These are phyloP conservation scores for Candida albicans DNA, from an alignment of 1,139 yeast genomes.

Conservation along the genomic window DNA sequence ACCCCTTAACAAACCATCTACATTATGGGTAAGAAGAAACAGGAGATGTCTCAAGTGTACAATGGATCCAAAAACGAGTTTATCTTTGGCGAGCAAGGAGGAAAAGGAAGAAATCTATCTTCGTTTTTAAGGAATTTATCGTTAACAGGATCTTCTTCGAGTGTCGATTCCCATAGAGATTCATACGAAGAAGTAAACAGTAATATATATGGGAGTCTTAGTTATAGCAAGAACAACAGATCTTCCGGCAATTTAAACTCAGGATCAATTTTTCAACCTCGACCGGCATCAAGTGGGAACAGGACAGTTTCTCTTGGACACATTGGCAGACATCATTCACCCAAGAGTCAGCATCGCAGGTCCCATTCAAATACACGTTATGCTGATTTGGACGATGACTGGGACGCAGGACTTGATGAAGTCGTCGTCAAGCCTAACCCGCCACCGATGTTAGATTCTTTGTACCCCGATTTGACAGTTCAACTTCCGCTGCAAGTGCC, in stretches of 20 bases:
- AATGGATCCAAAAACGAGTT: constrained; percentile 52
- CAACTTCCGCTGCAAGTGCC: constrained; percentile 1
- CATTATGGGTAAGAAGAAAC: constrained; percentile 45
- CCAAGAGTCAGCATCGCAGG: constrained; percentile 8
- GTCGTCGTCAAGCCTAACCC: constrained; percentile 16
- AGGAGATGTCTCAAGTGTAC: constrained; percentile 64
- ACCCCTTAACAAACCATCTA: background rate
- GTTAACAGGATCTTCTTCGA: constrained; percentile 21
- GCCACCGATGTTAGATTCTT: constrained; percentile 34
- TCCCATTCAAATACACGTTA: constrained; percentile 27
- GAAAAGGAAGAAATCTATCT: constrained; percentile 61
- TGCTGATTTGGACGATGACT: constrained; percentile 80
- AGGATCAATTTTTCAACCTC: constrained; percentile 18
- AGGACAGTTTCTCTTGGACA: constrained; percentile 21
- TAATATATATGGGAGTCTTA: constrained; percentile 42
- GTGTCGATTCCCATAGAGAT: constrained; percentile 4
- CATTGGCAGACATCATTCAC: background rate
- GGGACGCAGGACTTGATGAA: constrained; percentile 84
- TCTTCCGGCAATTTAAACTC: constrained; percentile 15
- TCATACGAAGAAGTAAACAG: constrained; percentile 33
- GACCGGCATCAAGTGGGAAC: constrained; percentile 16
- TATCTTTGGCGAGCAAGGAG: constrained; percentile 67
- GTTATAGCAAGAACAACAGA: constrained; percentile 21
- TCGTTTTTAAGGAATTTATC: constrained; percentile 58
- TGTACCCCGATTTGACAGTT: constrained; percentile 39